Conservation (phyloP, 805 yeast species). For the Candida vartiovaarae region DNA sequence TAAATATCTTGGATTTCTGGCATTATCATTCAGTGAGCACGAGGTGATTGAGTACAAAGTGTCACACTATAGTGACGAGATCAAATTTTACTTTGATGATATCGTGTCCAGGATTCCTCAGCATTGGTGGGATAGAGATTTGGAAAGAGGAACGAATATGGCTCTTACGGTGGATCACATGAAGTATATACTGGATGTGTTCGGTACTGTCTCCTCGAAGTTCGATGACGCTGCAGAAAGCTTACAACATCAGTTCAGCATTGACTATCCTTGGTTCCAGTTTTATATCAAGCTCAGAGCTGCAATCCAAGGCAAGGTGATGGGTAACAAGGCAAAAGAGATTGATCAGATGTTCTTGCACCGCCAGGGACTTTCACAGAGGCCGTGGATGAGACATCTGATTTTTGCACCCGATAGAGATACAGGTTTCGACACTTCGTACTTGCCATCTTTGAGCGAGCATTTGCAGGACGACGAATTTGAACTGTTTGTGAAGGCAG, state of each 20-base stretch:
- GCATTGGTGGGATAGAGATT: conserved; percentile 23
- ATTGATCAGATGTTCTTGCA: conserved; percentile 26
- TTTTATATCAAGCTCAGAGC: conserved; percentile 50
- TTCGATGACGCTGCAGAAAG: conserved; percentile 43
- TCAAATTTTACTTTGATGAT: conserved; percentile 30
- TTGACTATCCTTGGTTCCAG: conserved; percentile 78
- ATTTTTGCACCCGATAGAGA: conserved; percentile 52
- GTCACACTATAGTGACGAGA: conserved; percentile 38
- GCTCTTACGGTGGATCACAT: conserved; percentile 7
- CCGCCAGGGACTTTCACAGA: conserved; percentile 37
- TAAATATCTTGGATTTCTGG: conserved; percentile 50
- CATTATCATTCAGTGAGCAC: conserved; percentile 46
- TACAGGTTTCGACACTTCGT: conserved; percentile 43
- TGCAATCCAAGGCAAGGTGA: conserved; percentile 48
- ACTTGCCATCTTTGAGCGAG: conserved; percentile 55
- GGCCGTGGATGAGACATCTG: conserved; percentile 59
- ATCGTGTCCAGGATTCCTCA: conserved; percentile 22
- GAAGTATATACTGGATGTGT: conserved; percentile 2
- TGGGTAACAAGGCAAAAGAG: conserved; percentile 36
- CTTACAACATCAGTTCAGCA: conserved; percentile 43
- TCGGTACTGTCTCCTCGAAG: conserved; percentile 3
- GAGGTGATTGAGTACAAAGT: conserved; percentile 48
- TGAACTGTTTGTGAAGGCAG: conserved; percentile 19
- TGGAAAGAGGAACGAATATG: conserved; percentile 1
- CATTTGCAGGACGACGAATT: conserved; percentile 42